phyloP scores from a whole-genome alignment of 176 grass and related monocot genomes.

The Pontederia paniculata region DNA sequence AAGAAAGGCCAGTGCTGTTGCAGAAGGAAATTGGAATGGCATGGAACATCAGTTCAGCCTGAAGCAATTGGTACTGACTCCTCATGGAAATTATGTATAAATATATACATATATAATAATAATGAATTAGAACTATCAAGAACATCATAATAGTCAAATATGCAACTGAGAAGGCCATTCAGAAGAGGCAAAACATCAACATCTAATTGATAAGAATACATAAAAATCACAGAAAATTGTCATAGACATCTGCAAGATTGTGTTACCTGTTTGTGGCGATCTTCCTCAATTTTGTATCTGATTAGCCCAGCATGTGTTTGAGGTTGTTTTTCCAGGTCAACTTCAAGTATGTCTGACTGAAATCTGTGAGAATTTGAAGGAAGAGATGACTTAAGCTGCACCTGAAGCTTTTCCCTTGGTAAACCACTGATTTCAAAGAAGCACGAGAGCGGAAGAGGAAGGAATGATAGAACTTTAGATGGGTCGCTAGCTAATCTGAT shows the following conservation, averaged over 20 bases:
- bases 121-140: too few species aligned
- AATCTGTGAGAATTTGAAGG: constrained; percentile 62
- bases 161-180: too few species aligned
- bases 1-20: too few species aligned
- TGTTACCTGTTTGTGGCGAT: constrained; percentile 77
- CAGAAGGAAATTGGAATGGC: too few species aligned
- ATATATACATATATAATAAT: too few species aligned
- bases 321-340: constrained; percentile 78
- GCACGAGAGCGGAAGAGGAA: constrained; percentile 71
- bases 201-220: too few species aligned
- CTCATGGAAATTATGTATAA: too few species aligned
- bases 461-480: constrained; percentile 57
- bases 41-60: too few species aligned
- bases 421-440: constrained; percentile 78
- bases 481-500: constrained; percentile 58
- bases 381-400: constrained; percentile 68
- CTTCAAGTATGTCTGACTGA: constrained; percentile 63
- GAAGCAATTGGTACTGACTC: too few species aligned
- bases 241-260: neutral
- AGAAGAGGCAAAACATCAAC: too few species aligned
- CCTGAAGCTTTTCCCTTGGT: constrained; percentile 55
- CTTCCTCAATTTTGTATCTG: constrained; percentile 66
- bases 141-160: too few species aligned
- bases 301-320: constrained; percentile 80
- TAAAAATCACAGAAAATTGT: too few species aligned